These are phyloP conservation scores for Rhodotorula paludigena DNA, from an alignment of 768 basidiomycete species.

Conservation along the genomic window DNA sequence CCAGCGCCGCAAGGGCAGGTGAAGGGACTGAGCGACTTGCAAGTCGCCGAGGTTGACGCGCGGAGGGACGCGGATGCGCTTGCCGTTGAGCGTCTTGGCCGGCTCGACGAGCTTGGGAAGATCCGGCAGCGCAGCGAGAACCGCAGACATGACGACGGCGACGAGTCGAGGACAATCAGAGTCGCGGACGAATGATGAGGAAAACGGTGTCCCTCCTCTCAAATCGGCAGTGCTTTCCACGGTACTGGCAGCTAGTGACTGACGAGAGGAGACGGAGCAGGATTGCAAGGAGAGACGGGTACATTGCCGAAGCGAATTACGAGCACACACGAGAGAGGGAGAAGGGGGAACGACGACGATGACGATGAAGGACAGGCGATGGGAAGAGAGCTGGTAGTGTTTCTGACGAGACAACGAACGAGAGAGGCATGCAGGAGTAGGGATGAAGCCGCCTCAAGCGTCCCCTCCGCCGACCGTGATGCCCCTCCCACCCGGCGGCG, in stretches of 20 bases:
- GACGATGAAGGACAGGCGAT: no score
- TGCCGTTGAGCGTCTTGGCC: constrained; percentile 26
- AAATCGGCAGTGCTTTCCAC: no score
- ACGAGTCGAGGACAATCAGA: no score
- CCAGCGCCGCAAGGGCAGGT: not conserved
- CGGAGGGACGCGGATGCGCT: constrained; percentile 35
- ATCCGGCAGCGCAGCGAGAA: constrained; percentile 17
- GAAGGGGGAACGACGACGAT: no score
- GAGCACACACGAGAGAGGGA: no score
- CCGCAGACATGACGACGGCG: constrained; percentile 27
- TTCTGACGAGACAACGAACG: not conserved
- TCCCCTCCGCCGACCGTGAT: constrained; percentile 4
- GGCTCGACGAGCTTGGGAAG: constrained; percentile 22
- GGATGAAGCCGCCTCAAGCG: not conserved
- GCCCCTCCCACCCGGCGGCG: not conserved
- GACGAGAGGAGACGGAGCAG: no score
- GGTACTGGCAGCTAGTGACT: no score
- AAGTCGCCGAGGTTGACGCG: constrained; percentile 38
- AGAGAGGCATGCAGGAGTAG: not conserved
- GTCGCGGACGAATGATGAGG: no score
- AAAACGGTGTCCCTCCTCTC: no score
- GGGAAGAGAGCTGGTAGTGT: no score
- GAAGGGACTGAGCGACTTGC: constrained; percentile 14
- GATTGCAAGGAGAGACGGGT: no score
- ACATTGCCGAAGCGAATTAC: no score